Conservation (phyloP, 2,329 filamentous ascomycete species). For the Septoria petroselini region DNA sequence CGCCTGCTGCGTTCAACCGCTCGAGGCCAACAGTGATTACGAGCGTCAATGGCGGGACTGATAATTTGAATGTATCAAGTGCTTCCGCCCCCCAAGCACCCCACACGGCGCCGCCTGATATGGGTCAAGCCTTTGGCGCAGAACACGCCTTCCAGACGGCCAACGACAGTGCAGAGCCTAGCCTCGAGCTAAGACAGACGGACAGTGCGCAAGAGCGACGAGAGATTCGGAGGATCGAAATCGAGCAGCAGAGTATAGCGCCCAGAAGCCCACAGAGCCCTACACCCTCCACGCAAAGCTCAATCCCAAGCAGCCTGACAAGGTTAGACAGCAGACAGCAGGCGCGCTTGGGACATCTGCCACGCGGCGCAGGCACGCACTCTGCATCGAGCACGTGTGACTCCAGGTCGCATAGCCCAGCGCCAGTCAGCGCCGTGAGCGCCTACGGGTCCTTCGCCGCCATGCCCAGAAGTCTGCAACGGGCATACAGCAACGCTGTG, state of each 20-base stretch:
- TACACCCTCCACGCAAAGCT: constrained; percentile 11
- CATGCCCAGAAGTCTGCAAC: constrained; percentile 32
- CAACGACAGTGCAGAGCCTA: constrained; percentile 3
- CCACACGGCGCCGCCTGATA: constrained; percentile 28
- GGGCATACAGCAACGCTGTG: constrained; percentile 36
- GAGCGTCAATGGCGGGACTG: constrained; percentile 13
- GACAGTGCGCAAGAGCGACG: constrained; percentile 2
- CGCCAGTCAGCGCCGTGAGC: constrained; percentile 11
- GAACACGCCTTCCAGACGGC: constrained; percentile 31
- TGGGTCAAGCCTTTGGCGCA: constrained; percentile 29
- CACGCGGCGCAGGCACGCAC: constrained; percentile 6
- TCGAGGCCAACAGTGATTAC: constrained; percentile 22
- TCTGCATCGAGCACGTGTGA: constrained; percentile 9
- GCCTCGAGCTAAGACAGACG: constrained; percentile 3
- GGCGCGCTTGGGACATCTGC: neutral
- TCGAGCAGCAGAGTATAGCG: constrained; percentile 14
- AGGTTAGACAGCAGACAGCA: constrained; percentile 8
- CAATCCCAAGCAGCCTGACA: constrained; percentile 10
- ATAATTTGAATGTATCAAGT: constrained; percentile 1
- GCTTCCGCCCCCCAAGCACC: constrained; percentile 15
- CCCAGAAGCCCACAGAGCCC: constrained; percentile 1
- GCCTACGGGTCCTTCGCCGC: constrained; percentile 21
- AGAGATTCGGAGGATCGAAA: constrained; percentile 8
- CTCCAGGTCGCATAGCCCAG: constrained; percentile 10
- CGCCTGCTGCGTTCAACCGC: constrained; percentile 24